Evolutionary conservation across 176 grass and related monocot species (phyloP).

Genomic region (Rhipidocladum racemiflorum): DNA sequence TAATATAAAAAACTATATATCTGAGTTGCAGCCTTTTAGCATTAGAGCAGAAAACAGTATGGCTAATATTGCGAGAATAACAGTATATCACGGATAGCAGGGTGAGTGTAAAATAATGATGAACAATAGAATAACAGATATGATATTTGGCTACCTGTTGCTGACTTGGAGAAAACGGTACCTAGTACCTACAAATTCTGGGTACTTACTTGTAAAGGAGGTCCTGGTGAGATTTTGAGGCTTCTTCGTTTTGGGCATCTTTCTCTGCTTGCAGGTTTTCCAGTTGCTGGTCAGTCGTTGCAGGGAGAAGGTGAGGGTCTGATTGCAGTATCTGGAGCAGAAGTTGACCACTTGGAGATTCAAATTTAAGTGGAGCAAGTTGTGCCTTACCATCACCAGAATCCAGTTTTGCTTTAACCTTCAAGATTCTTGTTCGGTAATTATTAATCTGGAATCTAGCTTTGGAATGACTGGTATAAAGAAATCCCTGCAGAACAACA

Average conservation of each 20-base stretch:
- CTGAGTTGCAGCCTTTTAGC: not conserved
- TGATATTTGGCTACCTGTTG: not conserved
- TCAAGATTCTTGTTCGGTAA: slow-evolving; percentile 35
- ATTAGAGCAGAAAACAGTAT: not conserved
- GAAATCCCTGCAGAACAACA: slow-evolving; percentile 41
- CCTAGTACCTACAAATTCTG: not conserved
- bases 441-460: slow-evolving; percentile 38
- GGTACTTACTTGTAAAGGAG: slow-evolving; percentile 75
- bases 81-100: too few species aligned
- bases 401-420: slow-evolving; percentile 50
- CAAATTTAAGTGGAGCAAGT: slow-evolving; percentile 76
- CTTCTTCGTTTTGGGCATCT: slow-evolving; percentile 63
- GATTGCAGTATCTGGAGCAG: slow-evolving; percentile 81
- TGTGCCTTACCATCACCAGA: slow-evolving; percentile 49
- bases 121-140: not conserved
- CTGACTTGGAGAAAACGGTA: not conserved
- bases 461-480: slow-evolving; percentile 37
- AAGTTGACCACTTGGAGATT: slow-evolving; percentile 86
- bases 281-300: slow-evolving; percentile 87
- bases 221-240: slow-evolving; percentile 53
- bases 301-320: slow-evolving; percentile 70
- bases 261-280: slow-evolving; percentile 70
- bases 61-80: not conserved
- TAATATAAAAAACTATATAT: too few species aligned
- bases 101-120: too few species aligned